Percentiles rank a stretch among this genome's conserved stretches.
phyloP scores from a whole-genome alignment of 352 stramenopile species.

The Globisporangium nodosum region DNA sequence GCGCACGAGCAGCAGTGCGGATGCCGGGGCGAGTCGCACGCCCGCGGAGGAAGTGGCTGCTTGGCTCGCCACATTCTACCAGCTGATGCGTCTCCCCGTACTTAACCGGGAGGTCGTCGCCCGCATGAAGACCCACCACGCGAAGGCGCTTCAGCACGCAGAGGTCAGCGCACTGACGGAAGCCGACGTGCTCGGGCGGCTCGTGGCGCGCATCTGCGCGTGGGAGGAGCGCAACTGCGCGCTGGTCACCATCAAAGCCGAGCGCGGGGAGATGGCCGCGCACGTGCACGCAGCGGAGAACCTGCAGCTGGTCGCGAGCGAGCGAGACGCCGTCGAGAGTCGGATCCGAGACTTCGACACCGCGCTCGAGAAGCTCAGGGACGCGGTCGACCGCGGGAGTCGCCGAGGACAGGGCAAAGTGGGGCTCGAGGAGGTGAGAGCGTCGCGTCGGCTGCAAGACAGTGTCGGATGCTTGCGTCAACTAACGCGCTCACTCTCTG shows the following conservation, averaged over 20 bases:
- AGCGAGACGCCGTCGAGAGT: slow-evolving; percentile 29
- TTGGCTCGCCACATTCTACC: slow-evolving; percentile 68
- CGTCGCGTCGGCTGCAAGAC: no score
- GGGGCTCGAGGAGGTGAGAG: slow-evolving; percentile 38
- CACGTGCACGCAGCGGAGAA: slow-evolving; percentile 59
- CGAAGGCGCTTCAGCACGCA: slow-evolving; percentile 19
- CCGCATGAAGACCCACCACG: slow-evolving; percentile 33
- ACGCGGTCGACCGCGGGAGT: slow-evolving; percentile 53
- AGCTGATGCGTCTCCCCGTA: slow-evolving; percentile 31
- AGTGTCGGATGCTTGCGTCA: not conserved
- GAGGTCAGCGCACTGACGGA: slow-evolving; percentile 39
- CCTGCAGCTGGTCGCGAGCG: slow-evolving; percentile 35
- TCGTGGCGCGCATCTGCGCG: slow-evolving; percentile 44
- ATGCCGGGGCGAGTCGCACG: not conserved
- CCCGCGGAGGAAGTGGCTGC: slow-evolving; percentile 39
- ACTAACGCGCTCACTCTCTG: not conserved
- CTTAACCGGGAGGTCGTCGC: slow-evolving; percentile 38
- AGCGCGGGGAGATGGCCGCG: slow-evolving; percentile 38
- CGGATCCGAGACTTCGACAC: slow-evolving; percentile 48
- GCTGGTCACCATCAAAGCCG: slow-evolving; percentile 24
- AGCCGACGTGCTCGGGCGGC: slow-evolving; percentile 41
- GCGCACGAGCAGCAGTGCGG: slow-evolving; percentile 13
- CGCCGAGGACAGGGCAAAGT: slow-evolving; percentile 68
- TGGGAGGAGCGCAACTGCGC: slow-evolving; percentile 41
- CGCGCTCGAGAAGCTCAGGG: slow-evolving; percentile 59